Evolutionary conservation across 108 stramenopile genomes (phyloP), one percentile per base, ranked within the genome.

Genomic region (Heterococcus sp.): DNA sequence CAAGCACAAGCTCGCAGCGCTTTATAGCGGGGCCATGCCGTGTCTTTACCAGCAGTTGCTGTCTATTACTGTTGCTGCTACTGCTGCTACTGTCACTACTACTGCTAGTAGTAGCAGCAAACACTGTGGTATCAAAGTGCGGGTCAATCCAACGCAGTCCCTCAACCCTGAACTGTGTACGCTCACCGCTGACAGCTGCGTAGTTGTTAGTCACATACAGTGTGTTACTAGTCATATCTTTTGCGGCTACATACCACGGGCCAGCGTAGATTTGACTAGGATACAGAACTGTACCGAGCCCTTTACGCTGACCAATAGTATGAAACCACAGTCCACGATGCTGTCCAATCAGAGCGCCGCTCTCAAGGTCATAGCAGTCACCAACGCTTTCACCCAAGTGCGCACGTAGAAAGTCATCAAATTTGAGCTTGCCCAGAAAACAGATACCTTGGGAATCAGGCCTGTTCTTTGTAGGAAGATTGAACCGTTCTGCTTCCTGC

Each of bases 291-390:
- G 88, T 89, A 0, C 95, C 96, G 69, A 97, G 89, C 4, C 96
- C 96, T 78, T 96, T 97, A 35, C 96, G 90, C 84, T 97, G 96
- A 33, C 95, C 95, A 21, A 97, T 92, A 11, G 96, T 97, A 86
- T 97, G 96, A 85, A 91, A 96, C 96, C 96, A 97, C 29, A 97
- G 89, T 3, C 96, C 96, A 11, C 92, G 84, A 71, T 97, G 96
- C 36, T 80, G 78, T 14, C 96, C 96, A 64, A 97, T 88, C 14
- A 91, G 76, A 26, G 93, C 90, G 65, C 92, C 92, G 2, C 89
- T 93, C 30, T 82, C 65, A 2, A 91, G 90, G 89, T 95, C 92
- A 2, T 94, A 84, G 40, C 96, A 88, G 63, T 90, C 86, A 30
- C 96, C 96, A 8, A 92, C 89, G 38, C 76, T 39, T 37, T 86